Base-by-base conservation (phyloP, 129 eudicot genomes). In the Silybum marianum region DNA sequence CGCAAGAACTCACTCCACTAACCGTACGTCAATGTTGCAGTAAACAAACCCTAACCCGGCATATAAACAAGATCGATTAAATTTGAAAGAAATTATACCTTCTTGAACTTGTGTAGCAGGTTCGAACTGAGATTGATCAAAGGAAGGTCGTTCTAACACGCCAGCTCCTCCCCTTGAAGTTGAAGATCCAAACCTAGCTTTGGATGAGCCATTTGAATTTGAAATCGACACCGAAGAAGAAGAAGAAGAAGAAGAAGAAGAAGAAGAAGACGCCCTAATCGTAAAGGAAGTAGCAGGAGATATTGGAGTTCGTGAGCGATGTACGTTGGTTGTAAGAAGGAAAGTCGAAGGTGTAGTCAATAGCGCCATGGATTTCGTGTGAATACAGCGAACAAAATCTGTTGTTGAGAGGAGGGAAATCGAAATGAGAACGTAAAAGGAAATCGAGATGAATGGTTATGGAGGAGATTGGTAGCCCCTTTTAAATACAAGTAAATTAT, bases 61-160 rank as follows among this genome's bases (percentile, higher is more conserved):
- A 11, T 12, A 74, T 4, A 79, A 65, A 32, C 38, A 72, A 24
- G 22, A n/a, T 58, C 8, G 40, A 72, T 73, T 40, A 38, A 80
- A 65, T 22, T 22, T 0, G 14, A 80, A 80, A 40, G 23, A 25
- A 68, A 72, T 24, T 28, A 21, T 42, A 87, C 90, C 90, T 87
- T 84, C 79, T 84, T 84, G 78, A 60, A 84, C 84, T 73, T 80
- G 90, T 42, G 90, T 80, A 22, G 85, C 82, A 38, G 90, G 90
- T 65, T 87, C 90, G 48, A 81, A 84, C 44, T 87, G 90, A 24
- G 90, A 87, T 48, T 84, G 90, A 65, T 87, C 90, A 58, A 87
- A 87, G 30, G 84, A 44, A 69, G 90, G 88, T 36, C 88, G 75
- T 73, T 87, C 90, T 54, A 87, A 74, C 65, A 87, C 86, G 44